phyloP scores from a whole-genome alignment of 805 yeast species.

The Yarrowia sp. region DNA sequence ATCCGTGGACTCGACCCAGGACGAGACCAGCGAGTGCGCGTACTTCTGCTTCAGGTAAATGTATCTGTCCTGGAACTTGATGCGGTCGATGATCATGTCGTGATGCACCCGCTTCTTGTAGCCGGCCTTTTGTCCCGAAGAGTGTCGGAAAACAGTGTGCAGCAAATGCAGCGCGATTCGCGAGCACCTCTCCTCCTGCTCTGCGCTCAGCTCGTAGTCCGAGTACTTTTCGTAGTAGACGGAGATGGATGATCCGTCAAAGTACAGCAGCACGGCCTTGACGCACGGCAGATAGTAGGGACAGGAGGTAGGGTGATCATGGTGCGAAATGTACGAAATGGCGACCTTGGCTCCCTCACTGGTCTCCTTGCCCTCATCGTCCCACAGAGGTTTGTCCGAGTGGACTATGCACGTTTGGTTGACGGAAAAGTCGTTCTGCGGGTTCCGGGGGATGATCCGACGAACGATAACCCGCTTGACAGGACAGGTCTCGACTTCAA shows the following conservation, averaged over 20 bases:
- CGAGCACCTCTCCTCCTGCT: constrained; percentile 54
- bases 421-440: constrained; percentile 75
- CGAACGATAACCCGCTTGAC: constrained; percentile 55
- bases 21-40: constrained; percentile 67
- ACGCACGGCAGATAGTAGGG: constrained; percentile 93
- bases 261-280: constrained; percentile 62
- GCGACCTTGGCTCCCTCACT: constrained; percentile 44
- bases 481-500: constrained; percentile 7
- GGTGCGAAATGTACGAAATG: constrained; percentile 77
- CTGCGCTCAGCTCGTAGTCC: constrained; percentile 29
- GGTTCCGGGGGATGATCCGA: constrained; percentile 87
- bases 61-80: constrained; percentile 78
- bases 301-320: constrained; percentile 53
- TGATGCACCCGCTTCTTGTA: constrained; percentile 86
- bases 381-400: constrained; percentile 9
- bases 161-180: constrained; percentile 80
- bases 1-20: constrained; percentile 93
- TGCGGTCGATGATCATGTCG: constrained; percentile 80
- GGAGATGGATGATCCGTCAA: constrained; percentile 48
- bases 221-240: constrained; percentile 72
- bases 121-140: constrained; percentile 78
- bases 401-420: constrained; percentile 77
- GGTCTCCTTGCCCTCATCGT: constrained; percentile 25
- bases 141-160: constrained; percentile 79
- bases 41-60: constrained; percentile 77